Base-by-base conservation (phyloP, 2,329 filamentous ascomycete species). In the Neofusicoccum kwambonambiense region DNA sequence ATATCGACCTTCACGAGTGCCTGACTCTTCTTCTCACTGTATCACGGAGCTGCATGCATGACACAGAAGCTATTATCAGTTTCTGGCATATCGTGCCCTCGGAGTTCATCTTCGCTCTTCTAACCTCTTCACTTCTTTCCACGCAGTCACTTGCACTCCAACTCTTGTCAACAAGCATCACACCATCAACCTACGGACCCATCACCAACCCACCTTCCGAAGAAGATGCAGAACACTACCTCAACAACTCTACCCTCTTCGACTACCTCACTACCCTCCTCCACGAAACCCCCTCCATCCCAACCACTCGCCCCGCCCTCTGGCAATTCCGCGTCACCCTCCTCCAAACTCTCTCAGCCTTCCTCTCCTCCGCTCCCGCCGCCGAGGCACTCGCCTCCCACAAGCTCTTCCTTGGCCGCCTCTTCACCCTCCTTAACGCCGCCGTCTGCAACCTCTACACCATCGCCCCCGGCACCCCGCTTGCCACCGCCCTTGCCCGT, bases 391-490 rank as follows among this genome's bases (percentile, higher is more conserved):
- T 97, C 8, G 90, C 89, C 0, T 79, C 80, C 4, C 90, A 95
- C 74, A 84, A 85, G 3, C 86, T 84, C 45, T 87, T 88, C 12
- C 86, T 96, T 15, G 92, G 91, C 1, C 86, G 91, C 3, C 79
- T 97, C 0, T 88, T 96, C 31, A 86, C 87, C 31, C 87, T 90
- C 50, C 86, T 93, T 60, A 89, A 95, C 65, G 90, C 92, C 68
- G 87, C 90, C 68, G 79, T 97, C 13, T 82, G 84, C 51, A 77
- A 79, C 3, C 75, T 90, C 1, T 90, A 91, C 74, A 15, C 42
- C 62, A 66, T 64, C 7, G 67, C 68, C 0, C 72, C 69, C 17
- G 67, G 70, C 56, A 71, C 71, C 2, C 73, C 73, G 0, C 71
- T 73, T 0, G 79, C 83, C 64, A 68, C 73, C 13, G 71, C 76